Conservation (phyloP, 768 basidiomycete species). For the Lactarius pseudohatsudake region DNA sequence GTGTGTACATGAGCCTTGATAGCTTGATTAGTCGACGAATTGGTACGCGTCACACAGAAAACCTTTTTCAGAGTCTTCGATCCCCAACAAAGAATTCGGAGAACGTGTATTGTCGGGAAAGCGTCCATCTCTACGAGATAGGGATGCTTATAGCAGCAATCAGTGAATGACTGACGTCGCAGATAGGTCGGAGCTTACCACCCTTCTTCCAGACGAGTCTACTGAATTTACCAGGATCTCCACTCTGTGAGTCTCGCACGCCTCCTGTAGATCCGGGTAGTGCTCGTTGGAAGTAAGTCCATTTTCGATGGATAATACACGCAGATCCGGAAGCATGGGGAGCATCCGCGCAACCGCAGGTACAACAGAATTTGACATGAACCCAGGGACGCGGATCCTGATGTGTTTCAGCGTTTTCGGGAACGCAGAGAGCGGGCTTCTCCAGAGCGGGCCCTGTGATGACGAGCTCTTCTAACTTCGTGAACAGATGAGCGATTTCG, state of each 20-base stretch:
- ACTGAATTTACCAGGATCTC: slow-evolving; percentile 10
- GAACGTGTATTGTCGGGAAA: slow-evolving; percentile 19
- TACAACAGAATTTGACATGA: neutral
- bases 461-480: slow-evolving; percentile 17
- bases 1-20: no score
- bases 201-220: slow-evolving; percentile 3
- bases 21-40: neutral
- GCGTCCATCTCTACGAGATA: slow-evolving; percentile 20
- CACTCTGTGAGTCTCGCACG: slow-evolving; percentile 5
- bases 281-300: slow-evolving; percentile 1
- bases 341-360: slow-evolving; percentile 3
- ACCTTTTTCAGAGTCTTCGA: neutral
- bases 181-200: neutral
- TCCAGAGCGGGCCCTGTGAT: slow-evolving; percentile 17
- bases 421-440: slow-evolving; percentile 5
- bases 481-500: slow-evolving; percentile 12
- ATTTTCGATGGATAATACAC: slow-evolving; percentile 13
- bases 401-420: slow-evolving; percentile 18
- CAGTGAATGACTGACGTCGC: neutral
- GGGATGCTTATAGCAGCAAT: slow-evolving; percentile 7
- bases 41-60: neutral
- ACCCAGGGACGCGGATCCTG: slow-evolving; percentile 10
- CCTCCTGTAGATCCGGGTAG: slow-evolving; percentile 10
- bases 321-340: slow-evolving; percentile 8
- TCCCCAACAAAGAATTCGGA: slow-evolving; percentile 11